These are phyloP conservation scores for Chlorella sp. DNA, from an alignment of 139 green algal genomes.

Conservation along the genomic window DNA sequence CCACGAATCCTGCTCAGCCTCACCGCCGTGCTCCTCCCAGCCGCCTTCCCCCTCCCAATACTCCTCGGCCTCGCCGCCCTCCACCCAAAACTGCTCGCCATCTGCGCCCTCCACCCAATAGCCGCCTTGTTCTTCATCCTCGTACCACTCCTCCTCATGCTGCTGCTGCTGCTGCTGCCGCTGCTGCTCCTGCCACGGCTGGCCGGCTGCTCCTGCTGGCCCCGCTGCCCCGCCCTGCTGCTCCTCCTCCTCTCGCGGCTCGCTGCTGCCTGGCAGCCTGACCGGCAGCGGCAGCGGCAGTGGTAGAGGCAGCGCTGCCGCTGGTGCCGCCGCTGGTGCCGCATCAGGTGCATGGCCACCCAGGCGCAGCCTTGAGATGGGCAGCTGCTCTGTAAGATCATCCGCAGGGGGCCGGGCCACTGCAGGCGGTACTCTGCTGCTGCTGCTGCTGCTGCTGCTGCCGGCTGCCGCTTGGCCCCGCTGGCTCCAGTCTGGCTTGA, in stretches of 20 bases:
- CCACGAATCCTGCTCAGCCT: not conserved
- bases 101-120: not conserved
- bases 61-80: not conserved
- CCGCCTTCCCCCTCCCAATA: slow-evolving; percentile 10
- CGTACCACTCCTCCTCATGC: not conserved
- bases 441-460: not conserved
- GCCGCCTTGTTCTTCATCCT: not conserved
- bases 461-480: no score
- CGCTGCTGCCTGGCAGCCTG: not conserved
- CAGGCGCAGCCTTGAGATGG: slow-evolving; percentile 44
- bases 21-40: not conserved
- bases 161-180: not conserved
- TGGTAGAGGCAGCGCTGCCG: slow-evolving; percentile 2
- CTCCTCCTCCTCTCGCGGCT: not conserved
- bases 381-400: slow-evolving; percentile 26
- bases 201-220: no score
- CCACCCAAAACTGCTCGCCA: not conserved
- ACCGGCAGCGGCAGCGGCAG: slow-evolving; percentile 18
- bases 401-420: slow-evolving; percentile 22
- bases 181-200: not conserved
- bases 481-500: slow-evolving; percentile 38
- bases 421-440: not conserved
- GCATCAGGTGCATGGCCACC: not conserved
- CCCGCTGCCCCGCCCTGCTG: not conserved
- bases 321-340: not conserved